phyloP scores from a whole-genome alignment of 306 rosid species.

The Malus domestica region DNA sequence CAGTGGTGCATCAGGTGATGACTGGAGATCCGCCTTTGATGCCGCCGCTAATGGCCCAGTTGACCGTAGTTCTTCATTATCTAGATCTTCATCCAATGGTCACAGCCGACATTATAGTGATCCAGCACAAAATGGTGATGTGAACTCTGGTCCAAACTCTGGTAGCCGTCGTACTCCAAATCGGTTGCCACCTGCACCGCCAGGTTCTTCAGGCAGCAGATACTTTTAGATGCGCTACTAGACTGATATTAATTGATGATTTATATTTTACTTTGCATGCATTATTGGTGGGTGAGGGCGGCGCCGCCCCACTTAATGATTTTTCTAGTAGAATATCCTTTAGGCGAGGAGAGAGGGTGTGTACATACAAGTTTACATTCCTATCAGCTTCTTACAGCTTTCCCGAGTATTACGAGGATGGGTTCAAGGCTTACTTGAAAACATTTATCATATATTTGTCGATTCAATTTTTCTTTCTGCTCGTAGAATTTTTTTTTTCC shows the following conservation, averaged over 20 bases:
- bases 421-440: slow-evolving; percentile 36
- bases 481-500: neutral
- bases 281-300: slow-evolving; percentile 55
- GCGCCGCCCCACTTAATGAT: slow-evolving; percentile 32
- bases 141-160: slow-evolving; percentile 56
- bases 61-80: slow-evolving; percentile 28
- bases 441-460: slow-evolving; percentile 18
- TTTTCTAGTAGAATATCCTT: slow-evolving; percentile 36
- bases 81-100: slow-evolving; percentile 72
- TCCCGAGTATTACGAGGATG: slow-evolving; percentile 14
- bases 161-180: slow-evolving; percentile 84
- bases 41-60: slow-evolving; percentile 73
- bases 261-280: slow-evolving; percentile 40
- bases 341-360: slow-evolving; percentile 42
- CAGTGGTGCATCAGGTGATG: slow-evolving; percentile 61
- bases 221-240: slow-evolving; percentile 36
- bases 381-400: slow-evolving; percentile 27
- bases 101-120: slow-evolving; percentile 68
- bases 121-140: slow-evolving; percentile 78
- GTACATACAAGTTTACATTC: slow-evolving; percentile 59
- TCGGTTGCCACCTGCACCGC: slow-evolving; percentile 82
- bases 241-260: slow-evolving; percentile 18
- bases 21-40: slow-evolving; percentile 92
- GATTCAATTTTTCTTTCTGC: slow-evolving; percentile 23
- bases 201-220: slow-evolving; percentile 69